A percentile compares a stretch with the other conserved stretches of the same genome.
These are phyloP conservation scores for Hericium coralloides DNA, from an alignment of 768 basidiomycete genomes.

Conservation along the genomic window DNA sequence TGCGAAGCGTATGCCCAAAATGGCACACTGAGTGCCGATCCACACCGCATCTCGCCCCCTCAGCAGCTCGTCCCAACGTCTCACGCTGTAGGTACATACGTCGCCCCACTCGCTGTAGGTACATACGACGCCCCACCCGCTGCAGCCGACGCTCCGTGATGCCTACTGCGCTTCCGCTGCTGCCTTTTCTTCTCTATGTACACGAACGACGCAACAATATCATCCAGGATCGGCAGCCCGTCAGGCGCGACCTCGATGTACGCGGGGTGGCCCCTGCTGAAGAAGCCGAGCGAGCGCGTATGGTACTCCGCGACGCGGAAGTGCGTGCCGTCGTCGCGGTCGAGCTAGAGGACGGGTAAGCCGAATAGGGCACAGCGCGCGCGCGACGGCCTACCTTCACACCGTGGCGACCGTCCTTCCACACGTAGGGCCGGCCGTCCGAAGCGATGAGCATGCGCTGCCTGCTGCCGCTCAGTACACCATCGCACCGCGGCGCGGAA, in stretches of 20 bases:
- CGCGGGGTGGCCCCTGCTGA: neutral
- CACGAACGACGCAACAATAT: neutral
- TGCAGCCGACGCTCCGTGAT: too few species aligned
- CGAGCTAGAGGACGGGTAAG: constrained; percentile 1
- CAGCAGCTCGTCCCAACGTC: too few species aligned
- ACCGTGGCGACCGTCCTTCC: neutral
- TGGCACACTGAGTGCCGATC: too few species aligned
- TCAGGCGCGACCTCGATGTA: neutral
- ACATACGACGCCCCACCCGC: too few species aligned
- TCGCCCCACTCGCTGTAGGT: too few species aligned
- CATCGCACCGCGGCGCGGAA: neutral
- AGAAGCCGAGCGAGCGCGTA: neutral
- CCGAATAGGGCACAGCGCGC: neutral
- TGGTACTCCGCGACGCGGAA: neutral
- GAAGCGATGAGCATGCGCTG: neutral
- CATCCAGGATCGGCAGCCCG: neutral
- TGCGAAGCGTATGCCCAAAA: too few species aligned
- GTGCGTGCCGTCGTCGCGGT: neutral
- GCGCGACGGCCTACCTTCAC: too few species aligned
- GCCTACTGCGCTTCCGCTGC: too few species aligned
- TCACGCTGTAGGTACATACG: too few species aligned
- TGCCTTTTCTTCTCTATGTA: too few species aligned
- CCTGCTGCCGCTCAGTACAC: neutral
- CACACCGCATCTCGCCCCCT: too few species aligned
- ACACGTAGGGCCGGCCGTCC: neutral